Evolutionary conservation across 768 basidiomycete species (phyloP).

Genomic region (Goffeauzyma gilvescens): DNA sequence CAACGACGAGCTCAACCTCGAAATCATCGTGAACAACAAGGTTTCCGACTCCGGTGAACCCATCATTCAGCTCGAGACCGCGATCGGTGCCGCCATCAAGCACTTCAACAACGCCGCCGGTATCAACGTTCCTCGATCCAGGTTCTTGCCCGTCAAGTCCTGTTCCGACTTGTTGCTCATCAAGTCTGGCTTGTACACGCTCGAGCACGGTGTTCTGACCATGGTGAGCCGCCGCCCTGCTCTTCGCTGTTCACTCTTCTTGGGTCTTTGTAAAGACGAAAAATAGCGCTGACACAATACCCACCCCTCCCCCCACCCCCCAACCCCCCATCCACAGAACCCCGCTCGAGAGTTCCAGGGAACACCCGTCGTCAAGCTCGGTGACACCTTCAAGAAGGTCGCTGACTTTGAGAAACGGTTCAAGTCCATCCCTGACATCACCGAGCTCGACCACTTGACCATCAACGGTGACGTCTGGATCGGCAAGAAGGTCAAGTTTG

Average conservation of each 20-base stretch:
- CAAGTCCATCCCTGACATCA: conserved; percentile 51
- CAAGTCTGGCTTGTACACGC: conserved; percentile 80
- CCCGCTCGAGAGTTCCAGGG: conserved; percentile 29
- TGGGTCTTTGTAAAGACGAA: too few relatives aligned
- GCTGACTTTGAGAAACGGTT: conserved; percentile 52
- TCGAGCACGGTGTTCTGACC: conserved; percentile 68
- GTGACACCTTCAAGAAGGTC: conserved; percentile 92
- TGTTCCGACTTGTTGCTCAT: conserved; percentile 45
- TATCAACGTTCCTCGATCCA: conserved; percentile 80
- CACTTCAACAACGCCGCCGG: conserved; percentile 74
- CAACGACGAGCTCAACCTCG: conserved; percentile 62
- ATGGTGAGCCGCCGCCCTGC: conserved; percentile 35
- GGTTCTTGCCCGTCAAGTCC: conserved; percentile 68
- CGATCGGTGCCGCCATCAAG: conserved; percentile 84
- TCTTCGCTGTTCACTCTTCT: too few relatives aligned
- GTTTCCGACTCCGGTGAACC: conserved; percentile 65
- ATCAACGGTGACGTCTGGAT: conserved; percentile 82
- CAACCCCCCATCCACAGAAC: too few relatives aligned
- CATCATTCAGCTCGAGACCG: conserved; percentile 78
- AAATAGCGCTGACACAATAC: too few relatives aligned
- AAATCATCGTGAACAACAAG: conserved; percentile 71
- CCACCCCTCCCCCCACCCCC: background rate
- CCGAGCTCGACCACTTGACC: conserved; percentile 85
- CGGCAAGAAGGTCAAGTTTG: conserved; percentile 52
- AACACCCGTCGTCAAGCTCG: conserved; percentile 87